phyloP scores from a whole-genome alignment of 1,139 yeast species.

The Hansenula sp. region DNA sequence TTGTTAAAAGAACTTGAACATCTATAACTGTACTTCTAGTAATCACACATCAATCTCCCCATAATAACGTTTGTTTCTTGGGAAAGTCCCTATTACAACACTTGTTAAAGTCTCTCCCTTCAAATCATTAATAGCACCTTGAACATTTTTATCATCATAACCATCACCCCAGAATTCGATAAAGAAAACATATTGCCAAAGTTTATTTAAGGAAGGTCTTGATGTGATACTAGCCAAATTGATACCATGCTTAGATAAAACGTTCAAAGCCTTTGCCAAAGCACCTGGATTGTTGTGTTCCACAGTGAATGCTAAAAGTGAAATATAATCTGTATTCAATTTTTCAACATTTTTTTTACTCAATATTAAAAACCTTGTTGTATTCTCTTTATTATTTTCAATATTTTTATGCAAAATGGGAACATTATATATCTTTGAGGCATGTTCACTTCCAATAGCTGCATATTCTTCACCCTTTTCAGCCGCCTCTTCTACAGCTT shows the following conservation, averaged over 20 bases:
- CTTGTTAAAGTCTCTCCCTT: conserved; percentile 25
- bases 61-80: conserved; percentile 33
- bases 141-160: conserved; percentile 15
- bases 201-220: conserved; percentile 57
- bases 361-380: conserved; percentile 79
- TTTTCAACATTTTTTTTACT: conserved; percentile 19
- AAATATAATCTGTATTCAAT: conserved; percentile 28
- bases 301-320: conserved; percentile 64
- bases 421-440: conserved; percentile 59
- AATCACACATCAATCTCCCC: conserved; percentile 8
- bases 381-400: conserved; percentile 71
- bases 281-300: conserved; percentile 73
- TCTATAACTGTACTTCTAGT: background rate
- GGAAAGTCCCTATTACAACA: conserved; percentile 36
- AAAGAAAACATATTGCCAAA: conserved; percentile 86
- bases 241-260: conserved; percentile 53
- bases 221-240: conserved; percentile 73
- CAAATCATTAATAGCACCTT: conserved; percentile 23
- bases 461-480: conserved; percentile 36
- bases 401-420: conserved; percentile 54
- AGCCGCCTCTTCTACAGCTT: conserved; percentile 69
- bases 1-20: background rate
- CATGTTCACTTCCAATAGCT: conserved; percentile 60
- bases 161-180: conserved; percentile 51
- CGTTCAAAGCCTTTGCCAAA: conserved; percentile 60